phyloP scores from a whole-genome alignment of 306 rosid species.

The Cicer cuneatum region DNA sequence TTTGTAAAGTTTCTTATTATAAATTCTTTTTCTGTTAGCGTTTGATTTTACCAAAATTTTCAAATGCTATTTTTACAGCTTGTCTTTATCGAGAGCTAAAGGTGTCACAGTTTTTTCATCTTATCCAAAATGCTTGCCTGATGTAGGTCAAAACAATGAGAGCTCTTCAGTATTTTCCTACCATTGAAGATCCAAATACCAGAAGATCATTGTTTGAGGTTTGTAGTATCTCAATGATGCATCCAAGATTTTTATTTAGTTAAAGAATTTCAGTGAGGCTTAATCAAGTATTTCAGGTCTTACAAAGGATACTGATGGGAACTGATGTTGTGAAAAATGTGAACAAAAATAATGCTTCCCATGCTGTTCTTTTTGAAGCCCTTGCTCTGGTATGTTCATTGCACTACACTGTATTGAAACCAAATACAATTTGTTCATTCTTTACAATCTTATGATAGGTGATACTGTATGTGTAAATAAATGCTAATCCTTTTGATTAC shows the following conservation, averaged over 20 bases:
- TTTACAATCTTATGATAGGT: constrained; percentile 16
- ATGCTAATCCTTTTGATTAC: constrained; percentile 22
- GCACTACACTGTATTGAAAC: constrained; percentile 1
- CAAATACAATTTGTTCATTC: constrained; percentile 22
- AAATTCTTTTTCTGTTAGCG: constrained; percentile 35
- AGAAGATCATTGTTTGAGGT: constrained; percentile 99
- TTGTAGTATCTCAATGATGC: constrained; percentile 39
- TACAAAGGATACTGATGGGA: constrained; percentile 98
- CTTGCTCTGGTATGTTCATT: constrained; percentile 86
- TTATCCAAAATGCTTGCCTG: constrained; percentile 39
- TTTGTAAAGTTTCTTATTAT: constrained; percentile 50
- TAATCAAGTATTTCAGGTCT: constrained; percentile 71
- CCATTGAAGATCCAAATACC: constrained; percentile 96
- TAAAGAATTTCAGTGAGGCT: constrained; percentile 41
- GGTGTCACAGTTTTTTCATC: constrained; percentile 19
- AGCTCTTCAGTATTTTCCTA: constrained; percentile 96
- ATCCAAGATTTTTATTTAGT: constrained; percentile 1
- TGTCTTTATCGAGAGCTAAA: constrained; percentile 31
- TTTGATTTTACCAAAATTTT: constrained; percentile 22
- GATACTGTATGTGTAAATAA: constrained; percentile 11
- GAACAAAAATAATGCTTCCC: constrained; percentile 97
- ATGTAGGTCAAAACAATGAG: constrained; percentile 96
- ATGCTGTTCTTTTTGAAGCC: constrained; percentile 99
- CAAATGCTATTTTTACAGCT: constrained; percentile 1
- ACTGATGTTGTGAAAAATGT: constrained; percentile 99